Evolutionary conservation across 495 filamentous ascomycete species (phyloP).

Genomic region (Aspergillus affinis): DNA sequence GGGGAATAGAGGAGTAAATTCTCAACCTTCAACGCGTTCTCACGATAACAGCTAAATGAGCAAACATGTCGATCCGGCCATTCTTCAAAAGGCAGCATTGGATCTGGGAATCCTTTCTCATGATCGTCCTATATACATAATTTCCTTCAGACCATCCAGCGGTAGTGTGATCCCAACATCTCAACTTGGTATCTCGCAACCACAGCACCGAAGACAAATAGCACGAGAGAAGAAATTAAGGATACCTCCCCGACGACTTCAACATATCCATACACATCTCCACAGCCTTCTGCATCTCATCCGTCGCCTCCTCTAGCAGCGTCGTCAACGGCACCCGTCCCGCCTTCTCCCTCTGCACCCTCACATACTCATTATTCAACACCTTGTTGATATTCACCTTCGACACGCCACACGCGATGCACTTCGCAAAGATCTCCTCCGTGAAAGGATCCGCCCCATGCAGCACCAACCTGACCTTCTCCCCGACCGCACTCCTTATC

Average conservation of each 20-base stretch:
- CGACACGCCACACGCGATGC: constrained; percentile 68
- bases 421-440: constrained; percentile 63
- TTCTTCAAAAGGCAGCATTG: no score
- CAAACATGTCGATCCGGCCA: no score
- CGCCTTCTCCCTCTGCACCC: constrained; percentile 64
- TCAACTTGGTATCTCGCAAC: background rate
- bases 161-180: no score
- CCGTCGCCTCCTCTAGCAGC: constrained; percentile 70
- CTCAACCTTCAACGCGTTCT: no score
- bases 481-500: constrained; percentile 63
- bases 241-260: constrained; percentile 60
- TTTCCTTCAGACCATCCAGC: no score
- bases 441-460: constrained; percentile 79
- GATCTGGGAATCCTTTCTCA: no score
- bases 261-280: constrained; percentile 74
- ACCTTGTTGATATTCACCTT: constrained; percentile 86
- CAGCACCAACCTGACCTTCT: constrained; percentile 65
- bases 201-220: background rate
- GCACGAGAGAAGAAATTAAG: constrained; percentile 14
- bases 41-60: no score
- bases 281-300: constrained; percentile 71
- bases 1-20: no score
- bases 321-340: constrained; percentile 65
- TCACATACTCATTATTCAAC: constrained; percentile 69
- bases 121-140: background rate